Conservation (phyloP, 73 alveolate species). For the Stentor roeselii region DNA sequence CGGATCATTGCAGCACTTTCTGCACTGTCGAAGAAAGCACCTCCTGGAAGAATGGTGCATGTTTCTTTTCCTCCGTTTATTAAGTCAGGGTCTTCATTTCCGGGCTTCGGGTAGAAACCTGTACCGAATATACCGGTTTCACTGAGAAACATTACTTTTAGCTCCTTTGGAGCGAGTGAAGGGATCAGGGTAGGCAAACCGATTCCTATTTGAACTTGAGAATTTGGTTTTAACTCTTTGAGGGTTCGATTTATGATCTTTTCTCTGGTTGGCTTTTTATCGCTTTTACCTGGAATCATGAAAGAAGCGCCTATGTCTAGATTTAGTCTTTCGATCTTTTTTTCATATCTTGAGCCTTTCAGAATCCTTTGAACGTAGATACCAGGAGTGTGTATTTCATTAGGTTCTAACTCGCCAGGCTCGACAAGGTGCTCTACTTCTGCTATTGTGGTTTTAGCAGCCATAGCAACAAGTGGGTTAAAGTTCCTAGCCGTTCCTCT, state of each 20-base stretch:
- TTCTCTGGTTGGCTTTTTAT: conserved; percentile 44
- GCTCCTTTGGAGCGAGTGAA: conserved; percentile 39
- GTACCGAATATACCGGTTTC: conserved; percentile 85
- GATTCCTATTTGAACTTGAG: conserved; percentile 83
- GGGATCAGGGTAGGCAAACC: conserved; percentile 83
- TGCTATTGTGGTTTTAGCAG: conserved; percentile 75
- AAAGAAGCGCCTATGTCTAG: conserved; percentile 35
- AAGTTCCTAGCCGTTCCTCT: conserved; percentile 78
- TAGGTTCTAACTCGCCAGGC: conserved; percentile 71
- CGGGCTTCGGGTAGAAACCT: conserved; percentile 76
- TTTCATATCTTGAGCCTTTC: conserved; percentile 53
- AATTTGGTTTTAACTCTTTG: conserved; percentile 61
- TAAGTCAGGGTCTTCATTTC: conserved; percentile 80
- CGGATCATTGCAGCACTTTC: conserved; percentile 90
- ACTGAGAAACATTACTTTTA: conserved; percentile 53
- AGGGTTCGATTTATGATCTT: conserved; percentile 76
- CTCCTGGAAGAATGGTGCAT: conserved; percentile 74
- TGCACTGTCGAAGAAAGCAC: conserved; percentile 74
- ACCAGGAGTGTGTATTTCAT: conserved; percentile 83
- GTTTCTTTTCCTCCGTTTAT: conserved; percentile 94
- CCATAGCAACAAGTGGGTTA: conserved; percentile 69
- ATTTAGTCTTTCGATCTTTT: conserved; percentile 60
- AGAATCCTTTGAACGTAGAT: conserved; percentile 80
- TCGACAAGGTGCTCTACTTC: conserved; percentile 82
- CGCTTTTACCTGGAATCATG: conserved; percentile 36